Evolutionary conservation across 2,329 filamentous ascomycete species (phyloP), one percentile per base, ranked within the genome.

Genomic region (Colletotrichum sp.): DNA sequence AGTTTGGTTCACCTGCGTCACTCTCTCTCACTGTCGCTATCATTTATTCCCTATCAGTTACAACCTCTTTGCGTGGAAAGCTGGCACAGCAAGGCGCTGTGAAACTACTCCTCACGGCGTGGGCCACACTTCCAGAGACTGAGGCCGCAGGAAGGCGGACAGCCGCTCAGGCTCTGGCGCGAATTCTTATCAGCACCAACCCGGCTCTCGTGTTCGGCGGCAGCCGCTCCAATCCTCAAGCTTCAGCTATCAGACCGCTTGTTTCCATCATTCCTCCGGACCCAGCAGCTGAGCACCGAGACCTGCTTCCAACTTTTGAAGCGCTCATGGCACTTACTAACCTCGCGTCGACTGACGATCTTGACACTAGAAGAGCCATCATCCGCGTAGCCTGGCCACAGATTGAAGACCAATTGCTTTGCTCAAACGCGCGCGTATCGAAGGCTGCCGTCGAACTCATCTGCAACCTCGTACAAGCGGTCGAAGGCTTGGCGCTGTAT

Each of bases 51-150:
- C 87, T 99, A 6, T 93, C 95, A 22, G 92, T 93, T 80, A 93
- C 92, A n/a, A 89, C 93, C 52, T 92, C 92, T 71, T 89, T 95
- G 72, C 92, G 97, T 13, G 95, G 95, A 1, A 90, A 92, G 65
- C 92, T 99, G 78, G 95, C 96, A 5, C 97, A 99, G 82, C 96
- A 99, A 88, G 97, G 97, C n/a, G 95, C 95, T 3, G 91, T 98
- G 22, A 97, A 94, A 80, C 90, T 98, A 2, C 89, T 99, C 26
- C 90, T 99, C 30, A 91, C 93, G 16, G 90, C 93, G 71, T 93
- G 92, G 89, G 88, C 90, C 15, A 87, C 88, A n/a, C 88, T 95
- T 5, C 88, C 91, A 3, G 88, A 91, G 34, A 86, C 88, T 3
- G 89, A 90, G 60, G 78, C 82, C 12, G 81, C 82, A 36, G 81